These are phyloP conservation scores for Salix caprea DNA, from an alignment of 345 rosid species.

Conservation along the genomic window DNA sequence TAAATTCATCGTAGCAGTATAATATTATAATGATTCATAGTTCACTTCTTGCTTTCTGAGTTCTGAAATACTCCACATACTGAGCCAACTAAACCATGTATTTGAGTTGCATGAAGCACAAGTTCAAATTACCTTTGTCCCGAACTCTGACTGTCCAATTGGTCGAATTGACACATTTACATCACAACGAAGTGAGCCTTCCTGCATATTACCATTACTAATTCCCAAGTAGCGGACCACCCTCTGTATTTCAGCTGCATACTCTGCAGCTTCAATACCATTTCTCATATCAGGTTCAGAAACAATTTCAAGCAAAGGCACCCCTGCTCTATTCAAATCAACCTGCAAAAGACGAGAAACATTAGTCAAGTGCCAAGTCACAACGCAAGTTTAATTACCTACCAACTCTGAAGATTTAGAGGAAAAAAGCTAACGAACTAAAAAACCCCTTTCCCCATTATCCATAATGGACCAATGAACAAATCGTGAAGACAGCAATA, in stretches of 20 bases:
- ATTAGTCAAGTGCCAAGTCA: conserved; percentile 10
- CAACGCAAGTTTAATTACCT: not conserved
- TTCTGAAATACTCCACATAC: not conserved
- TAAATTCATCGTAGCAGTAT: not conserved
- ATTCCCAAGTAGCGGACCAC: conserved; percentile 77
- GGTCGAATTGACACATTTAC: conserved; percentile 96
- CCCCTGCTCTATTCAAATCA: conserved; percentile 94
- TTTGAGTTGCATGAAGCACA: not conserved
- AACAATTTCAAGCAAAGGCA: conserved; percentile 92
- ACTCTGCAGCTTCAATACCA: conserved; percentile 84
- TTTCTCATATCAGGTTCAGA: conserved; percentile 98
- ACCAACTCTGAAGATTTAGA: not conserved
- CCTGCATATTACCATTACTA: conserved; percentile 92
- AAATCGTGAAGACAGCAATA: not conserved
- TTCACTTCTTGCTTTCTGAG: conserved; percentile 1
- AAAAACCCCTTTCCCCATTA: not conserved
- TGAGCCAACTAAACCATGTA: not conserved
- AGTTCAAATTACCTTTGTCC: conserved; percentile 65
- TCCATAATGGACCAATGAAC: not conserved
- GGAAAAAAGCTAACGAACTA: not conserved
- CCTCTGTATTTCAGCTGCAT: conserved; percentile 79
- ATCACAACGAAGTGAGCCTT: conserved; percentile 94
- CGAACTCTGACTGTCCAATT: conserved; percentile 65
- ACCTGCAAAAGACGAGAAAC: conserved; percentile 47
- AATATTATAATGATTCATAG: not conserved